Base-by-base conservation (phyloP, 2,329 filamentous ascomycete species). In the Trichoderma atroviride region DNA sequence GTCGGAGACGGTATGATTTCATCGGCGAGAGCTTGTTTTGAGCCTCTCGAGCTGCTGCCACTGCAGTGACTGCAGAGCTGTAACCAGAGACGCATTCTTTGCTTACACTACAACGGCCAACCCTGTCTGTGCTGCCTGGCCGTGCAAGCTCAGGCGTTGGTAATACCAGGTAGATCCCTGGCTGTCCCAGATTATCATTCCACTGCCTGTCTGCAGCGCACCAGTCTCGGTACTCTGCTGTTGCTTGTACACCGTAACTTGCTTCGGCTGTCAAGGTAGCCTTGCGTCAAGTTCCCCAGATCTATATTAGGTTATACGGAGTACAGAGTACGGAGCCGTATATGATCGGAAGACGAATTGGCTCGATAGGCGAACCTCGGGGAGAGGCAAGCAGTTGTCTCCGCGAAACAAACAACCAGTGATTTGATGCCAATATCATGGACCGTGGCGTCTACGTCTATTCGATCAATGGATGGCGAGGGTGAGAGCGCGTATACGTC, bases 331-430 rank as follows among this genome's bases (percentile, higher is more conserved):
- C 35, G 37, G 37, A 59, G 24, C 33, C 7, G 56, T 47, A 61
- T 24, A 14, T 29, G 57, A 59, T 59, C 35, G 35, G 57, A 43
- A 35, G 22, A 16, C 16, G 29, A 24, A 40, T 37, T 61, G 47
- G 40, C 43, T 68, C 65, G 65, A 61, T 68, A 61, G 65, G 65
- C 65, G 65, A 68, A 68, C 24, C 43, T 61, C 57, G 24, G 33
- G 57, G 56, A 60, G 53, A 37, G 29, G 50, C 53, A 58, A 50
- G 53, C 55, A 55, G 43, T 24, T 14, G 22, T 31, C 27, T 33
- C 22, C 37, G 14, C 47, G 57, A 40, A 13, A 24, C 53, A 13
- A 52, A 47, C 24, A n/a, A 16, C 1, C 27, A 11, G n/a, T 13
- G 5, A 4, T 13, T 4, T 50, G 22, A 50, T 62, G 29, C 59